Evolutionary conservation across 1,284 basidiomycete species (phyloP).

Genomic region (Ustilago crameri): DNA sequence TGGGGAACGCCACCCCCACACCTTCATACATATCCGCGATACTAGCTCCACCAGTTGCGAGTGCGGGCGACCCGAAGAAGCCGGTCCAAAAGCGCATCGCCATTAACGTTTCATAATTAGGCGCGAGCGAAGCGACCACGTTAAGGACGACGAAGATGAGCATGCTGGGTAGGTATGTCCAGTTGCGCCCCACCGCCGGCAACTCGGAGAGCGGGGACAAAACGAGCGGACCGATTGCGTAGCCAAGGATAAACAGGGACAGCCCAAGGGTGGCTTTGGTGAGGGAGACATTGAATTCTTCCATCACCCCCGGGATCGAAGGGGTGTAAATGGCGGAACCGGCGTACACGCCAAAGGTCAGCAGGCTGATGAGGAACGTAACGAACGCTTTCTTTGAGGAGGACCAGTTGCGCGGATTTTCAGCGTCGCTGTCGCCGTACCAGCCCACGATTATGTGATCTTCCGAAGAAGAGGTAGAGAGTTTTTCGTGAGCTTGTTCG

Average conservation of each 20-base stretch:
- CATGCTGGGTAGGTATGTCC: constrained; percentile 52
- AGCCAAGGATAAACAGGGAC: constrained; percentile 75
- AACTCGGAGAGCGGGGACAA: constrained; percentile 74
- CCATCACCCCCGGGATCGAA: constrained; percentile 67
- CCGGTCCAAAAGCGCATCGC: constrained; percentile 62
- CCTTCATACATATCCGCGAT: constrained; percentile 60
- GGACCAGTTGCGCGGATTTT: constrained; percentile 53
- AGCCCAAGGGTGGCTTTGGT: constrained; percentile 79
- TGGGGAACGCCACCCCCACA: constrained; percentile 58
- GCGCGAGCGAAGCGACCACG: constrained; percentile 48
- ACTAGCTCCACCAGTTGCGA: constrained; percentile 53
- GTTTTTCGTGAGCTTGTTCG: constrained; percentile 2
- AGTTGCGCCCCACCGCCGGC: constrained; percentile 70
- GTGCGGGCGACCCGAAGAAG: constrained; percentile 61
- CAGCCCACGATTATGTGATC: constrained; percentile 69
- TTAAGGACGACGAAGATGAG: constrained; percentile 40
- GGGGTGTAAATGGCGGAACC: constrained; percentile 46
- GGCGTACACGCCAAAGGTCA: constrained; percentile 48
- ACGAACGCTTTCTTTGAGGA: constrained; percentile 39
- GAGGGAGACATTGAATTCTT: constrained; percentile 74
- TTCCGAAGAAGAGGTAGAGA: constrained; percentile 3
- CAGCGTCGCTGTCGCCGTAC: constrained; percentile 52
- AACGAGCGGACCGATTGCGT: constrained; percentile 46
- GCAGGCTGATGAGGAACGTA: constrained; percentile 29
- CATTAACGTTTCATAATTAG: constrained; percentile 62